Base-by-base conservation (phyloP, 768 basidiomycete species). In the Termitomyces sp. region DNA sequence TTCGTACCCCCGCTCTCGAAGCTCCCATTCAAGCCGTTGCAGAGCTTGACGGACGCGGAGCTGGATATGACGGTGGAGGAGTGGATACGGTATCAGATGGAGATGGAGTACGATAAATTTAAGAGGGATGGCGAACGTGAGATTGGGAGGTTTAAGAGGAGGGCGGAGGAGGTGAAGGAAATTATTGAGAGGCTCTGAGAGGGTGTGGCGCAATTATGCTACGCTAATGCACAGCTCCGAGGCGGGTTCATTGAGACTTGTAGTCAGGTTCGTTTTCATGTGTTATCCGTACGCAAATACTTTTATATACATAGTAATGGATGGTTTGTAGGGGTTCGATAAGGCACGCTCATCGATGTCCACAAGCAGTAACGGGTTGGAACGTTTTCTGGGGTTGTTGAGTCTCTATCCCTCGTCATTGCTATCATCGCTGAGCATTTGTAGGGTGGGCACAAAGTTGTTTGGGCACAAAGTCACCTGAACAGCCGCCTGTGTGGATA, bases 41-140 rank as follows among this genome's bases (percentile, higher is more conserved):
- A 72, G 22, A 68, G 68, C 24, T 74, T 91, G 42, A 83, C 78
- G 6, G 87, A 88, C 47, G 82, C 82, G 20, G 89, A 94, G 68
- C 76, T 86, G 59, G 73, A 78, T 20, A 87, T 94, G 89, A 89
- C 91, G 0, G 79, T 95, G 50, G 92, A 94, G 66, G 84, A 94
- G 66, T 90, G 90, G 83, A 85, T 93, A 58, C 78, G 87, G 56
- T 81, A 84, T 63, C 91, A 93, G 72, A 88, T 91, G 69, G 79
- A 78, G 62, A 70, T 82, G 48, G 81, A 91, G 70, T 85, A 82
- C 63, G 84, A 87, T 62, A 82, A 78, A 58, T 76, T 79, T 56
- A 71, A 71, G 51, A 66, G 78, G 54, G 78, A 79, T 57, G 77
- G 78, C n/a, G 76, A 78, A 63, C 65, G 76, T 55, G 77, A 78